These are phyloP conservation scores for Tolypocladium nubicola DNA, from an alignment of 2,329 filamentous ascomycete genomes.

Conservation along the genomic window DNA sequence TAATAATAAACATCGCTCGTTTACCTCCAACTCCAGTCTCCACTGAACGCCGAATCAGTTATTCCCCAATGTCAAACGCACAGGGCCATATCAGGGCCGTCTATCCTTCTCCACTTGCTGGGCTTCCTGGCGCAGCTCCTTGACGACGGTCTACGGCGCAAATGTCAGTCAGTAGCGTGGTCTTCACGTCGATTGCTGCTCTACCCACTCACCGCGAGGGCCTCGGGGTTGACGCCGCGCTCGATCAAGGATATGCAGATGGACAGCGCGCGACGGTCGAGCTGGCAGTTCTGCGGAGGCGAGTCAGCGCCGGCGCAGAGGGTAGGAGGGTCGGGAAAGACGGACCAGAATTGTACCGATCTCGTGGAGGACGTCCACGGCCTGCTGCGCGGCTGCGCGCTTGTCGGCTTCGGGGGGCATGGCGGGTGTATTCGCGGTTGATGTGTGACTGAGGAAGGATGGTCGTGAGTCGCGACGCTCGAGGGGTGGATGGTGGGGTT, in stretches of 20 bases:
- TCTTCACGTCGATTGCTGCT: background rate
- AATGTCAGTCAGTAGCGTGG: background rate
- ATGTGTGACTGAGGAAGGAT: background rate
- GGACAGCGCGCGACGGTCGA: slow-evolving; percentile 82
- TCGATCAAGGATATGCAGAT: slow-evolving; percentile 96
- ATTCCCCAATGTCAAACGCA: background rate
- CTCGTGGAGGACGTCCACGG: slow-evolving; percentile 73
- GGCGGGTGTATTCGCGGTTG: slow-evolving; percentile 7
- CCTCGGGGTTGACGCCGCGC: slow-evolving; percentile 93
- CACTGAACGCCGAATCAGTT: background rate
- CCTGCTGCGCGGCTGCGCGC: slow-evolving; percentile 68
- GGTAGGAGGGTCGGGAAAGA: background rate
- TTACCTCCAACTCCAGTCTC: background rate
- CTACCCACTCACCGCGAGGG: slow-evolving; percentile 61
- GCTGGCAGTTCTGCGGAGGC: slow-evolving; percentile 67
- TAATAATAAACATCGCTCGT: background rate
- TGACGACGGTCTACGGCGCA: slow-evolving; percentile 41
- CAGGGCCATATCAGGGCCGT: background rate
- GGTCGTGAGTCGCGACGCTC: background rate
- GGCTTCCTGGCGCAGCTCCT: slow-evolving; percentile 47
- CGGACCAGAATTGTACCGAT: slow-evolving; percentile 77
- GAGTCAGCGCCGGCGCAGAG: slow-evolving; percentile 2
- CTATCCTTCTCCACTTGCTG: slow-evolving; percentile 32
- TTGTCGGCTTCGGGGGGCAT: slow-evolving; percentile 48
- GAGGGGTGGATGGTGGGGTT: slow-evolving; percentile 1